These are phyloP conservation scores for Stagonosporopsis chrysanthemi DNA, from an alignment of 2,329 filamentous ascomycete genomes.

Conservation along the genomic window DNA sequence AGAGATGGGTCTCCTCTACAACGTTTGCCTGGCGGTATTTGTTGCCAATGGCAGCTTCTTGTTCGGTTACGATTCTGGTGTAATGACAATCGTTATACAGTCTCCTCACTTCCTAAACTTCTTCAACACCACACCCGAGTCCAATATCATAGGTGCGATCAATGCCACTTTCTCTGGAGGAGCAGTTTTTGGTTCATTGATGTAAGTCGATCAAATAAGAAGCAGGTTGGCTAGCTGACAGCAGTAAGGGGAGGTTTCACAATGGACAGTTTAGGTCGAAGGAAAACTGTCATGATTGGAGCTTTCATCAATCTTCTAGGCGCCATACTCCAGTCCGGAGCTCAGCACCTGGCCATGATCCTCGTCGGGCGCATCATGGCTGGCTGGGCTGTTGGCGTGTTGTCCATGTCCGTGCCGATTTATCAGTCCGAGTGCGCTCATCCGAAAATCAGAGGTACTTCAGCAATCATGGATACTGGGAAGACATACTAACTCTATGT, in stretches of 20 bases:
- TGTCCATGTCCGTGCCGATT: conserved; percentile 67
- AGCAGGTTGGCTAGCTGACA: not conserved
- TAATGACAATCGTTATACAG: conserved; percentile 62
- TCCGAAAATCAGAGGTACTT: conserved; percentile 62
- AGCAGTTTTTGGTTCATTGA: conserved; percentile 63
- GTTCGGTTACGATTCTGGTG: conserved; percentile 51
- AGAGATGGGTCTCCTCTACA: conserved; percentile 54
- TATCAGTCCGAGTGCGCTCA: conserved; percentile 70
- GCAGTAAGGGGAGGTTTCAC: conserved; percentile 59
- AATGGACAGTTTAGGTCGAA: conserved; percentile 68
- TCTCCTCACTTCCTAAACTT: conserved; percentile 64
- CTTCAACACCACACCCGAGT: conserved; percentile 61
- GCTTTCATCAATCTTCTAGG: conserved; percentile 66
- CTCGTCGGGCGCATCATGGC: conserved; percentile 65
- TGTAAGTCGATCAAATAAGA: conserved; percentile 35
- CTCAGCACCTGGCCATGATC: conserved; percentile 64
- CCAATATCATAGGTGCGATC: conserved; percentile 66
- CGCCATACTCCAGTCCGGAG: conserved; percentile 65
- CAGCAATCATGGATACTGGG: not conserved
- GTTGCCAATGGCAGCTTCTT: conserved; percentile 52
- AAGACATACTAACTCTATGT: not conserved
- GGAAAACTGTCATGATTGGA: conserved; percentile 66
- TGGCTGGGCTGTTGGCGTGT: conserved; percentile 65
- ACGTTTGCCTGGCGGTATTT: conserved; percentile 53
- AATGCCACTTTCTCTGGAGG: conserved; percentile 69